These are phyloP conservation scores for Parasarocladium wereldwijsianum DNA, from an alignment of 2,329 filamentous ascomycete species.

Conservation along the genomic window DNA sequence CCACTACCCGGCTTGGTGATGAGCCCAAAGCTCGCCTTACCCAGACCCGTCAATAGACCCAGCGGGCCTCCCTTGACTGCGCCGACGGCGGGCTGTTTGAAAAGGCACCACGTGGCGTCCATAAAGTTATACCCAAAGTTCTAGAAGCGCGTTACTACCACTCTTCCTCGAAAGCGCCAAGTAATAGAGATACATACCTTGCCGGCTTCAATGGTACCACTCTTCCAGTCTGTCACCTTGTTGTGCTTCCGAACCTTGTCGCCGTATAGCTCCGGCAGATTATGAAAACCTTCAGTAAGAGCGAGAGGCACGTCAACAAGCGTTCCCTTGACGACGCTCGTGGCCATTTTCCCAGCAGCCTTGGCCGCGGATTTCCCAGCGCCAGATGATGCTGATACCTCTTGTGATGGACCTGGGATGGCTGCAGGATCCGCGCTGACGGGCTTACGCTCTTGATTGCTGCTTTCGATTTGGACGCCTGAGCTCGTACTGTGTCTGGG, in stretches of 20 bases:
- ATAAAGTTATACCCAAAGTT: constrained; percentile 66
- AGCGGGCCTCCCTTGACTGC: constrained; percentile 28
- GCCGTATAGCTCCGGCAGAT: constrained; percentile 1
- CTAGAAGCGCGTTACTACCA: constrained; percentile 16
- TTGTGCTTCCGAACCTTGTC: constrained; percentile 3
- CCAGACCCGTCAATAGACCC: constrained; percentile 66
- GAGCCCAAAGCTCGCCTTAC: constrained; percentile 69
- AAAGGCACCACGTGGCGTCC: constrained; percentile 66
- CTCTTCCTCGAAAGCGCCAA: neutral
- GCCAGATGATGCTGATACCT: too few species aligned
- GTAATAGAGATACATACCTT: constrained; percentile 3
- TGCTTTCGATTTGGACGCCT: too few species aligned
- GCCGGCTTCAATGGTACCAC: constrained; percentile 1
- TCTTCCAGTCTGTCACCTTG: constrained; percentile 5
- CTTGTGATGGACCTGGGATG: too few species aligned
- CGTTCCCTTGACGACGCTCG: neutral
- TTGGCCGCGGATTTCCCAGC: neutral
- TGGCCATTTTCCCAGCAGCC: neutral
- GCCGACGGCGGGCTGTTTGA: constrained; percentile 60
- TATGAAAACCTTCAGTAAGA: constrained; percentile 4
- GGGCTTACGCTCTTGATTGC: neutral
- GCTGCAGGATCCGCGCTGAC: neutral
- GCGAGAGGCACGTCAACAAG: constrained; percentile 5
- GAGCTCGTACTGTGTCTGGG: too few species aligned
- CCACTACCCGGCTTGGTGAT: constrained; percentile 68